These are phyloP conservation scores for Pholiota microspora DNA, from an alignment of 768 basidiomycete species.

Conservation along the genomic window DNA sequence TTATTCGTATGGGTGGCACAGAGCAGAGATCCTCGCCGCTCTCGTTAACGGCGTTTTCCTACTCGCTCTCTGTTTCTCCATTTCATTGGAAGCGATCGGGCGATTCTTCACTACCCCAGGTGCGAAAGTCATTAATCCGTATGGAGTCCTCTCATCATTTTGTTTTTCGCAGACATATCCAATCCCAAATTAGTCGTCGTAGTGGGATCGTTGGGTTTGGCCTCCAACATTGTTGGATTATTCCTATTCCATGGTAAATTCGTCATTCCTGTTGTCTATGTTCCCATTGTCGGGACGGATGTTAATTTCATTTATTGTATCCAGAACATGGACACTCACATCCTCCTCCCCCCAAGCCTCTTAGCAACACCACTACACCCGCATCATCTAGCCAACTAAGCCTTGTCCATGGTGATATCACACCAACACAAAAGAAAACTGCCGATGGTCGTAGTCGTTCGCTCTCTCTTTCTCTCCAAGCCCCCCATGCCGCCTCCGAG, in stretches of 20 bases:
- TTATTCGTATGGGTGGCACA: slow-evolving; percentile 99
- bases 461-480: slow-evolving; percentile 26
- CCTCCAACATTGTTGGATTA: slow-evolving; percentile 90
- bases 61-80: slow-evolving; percentile 94
- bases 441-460: slow-evolving; percentile 25
- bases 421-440: slow-evolving; percentile 30
- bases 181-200: slow-evolving; percentile 87
- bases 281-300: not conserved
- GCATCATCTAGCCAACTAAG: slow-evolving; percentile 21
- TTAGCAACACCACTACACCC: slow-evolving; percentile 30
- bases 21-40: slow-evolving; percentile 95
- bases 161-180: slow-evolving; percentile 72
- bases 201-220: slow-evolving; percentile 85
- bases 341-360: slow-evolving; percentile 35
- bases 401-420: slow-evolving; percentile 19
- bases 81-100: slow-evolving; percentile 87
- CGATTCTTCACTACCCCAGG: slow-evolving; percentile 87
- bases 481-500: slow-evolving; percentile 27
- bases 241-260: slow-evolving; percentile 90
- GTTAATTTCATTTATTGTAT: slow-evolving; percentile 8
- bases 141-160: slow-evolving; percentile 1
- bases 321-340: slow-evolving; percentile 69
- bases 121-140: slow-evolving; percentile 27
- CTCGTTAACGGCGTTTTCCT: slow-evolving; percentile 97
- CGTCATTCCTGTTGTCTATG: not conserved